Base-by-base conservation (phyloP, 139 green algal genomes). In the Haematococcus lacustris region DNA sequence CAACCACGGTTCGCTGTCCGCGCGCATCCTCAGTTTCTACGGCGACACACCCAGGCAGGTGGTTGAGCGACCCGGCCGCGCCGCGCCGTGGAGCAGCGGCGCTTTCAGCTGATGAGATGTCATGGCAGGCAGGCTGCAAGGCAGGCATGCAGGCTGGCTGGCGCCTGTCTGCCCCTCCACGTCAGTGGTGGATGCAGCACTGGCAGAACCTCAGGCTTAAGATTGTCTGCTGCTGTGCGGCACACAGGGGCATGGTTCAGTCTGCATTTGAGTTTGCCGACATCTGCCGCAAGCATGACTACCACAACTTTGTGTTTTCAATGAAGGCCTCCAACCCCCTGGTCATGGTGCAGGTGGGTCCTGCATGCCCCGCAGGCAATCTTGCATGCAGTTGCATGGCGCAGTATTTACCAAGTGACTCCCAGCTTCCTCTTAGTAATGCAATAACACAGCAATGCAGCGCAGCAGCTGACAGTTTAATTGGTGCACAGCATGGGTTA, bases 241-340 rank as follows among this genome's bases (percentile, higher is more conserved):
- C 47, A 13, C 23, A 53, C 78, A 88, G 86, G 64, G 91, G 92
- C 71, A 97, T 97, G 92, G 91, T 98, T 34, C 88, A 97, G 80
- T 91, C 76, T 0, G 95, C 94, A 0, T 97, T 98, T 74, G 94
- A 99, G 85, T 98, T 98, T 85, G 93, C 94, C 3, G 88, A 96
- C 59, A 92, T 99, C 72, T 97, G 92, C 85, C 87, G 94, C 76
- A 94, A 97, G 81, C 73, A 90, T 35, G 95, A 98, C 88, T 99
- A 96, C 89, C 95, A 99, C 87, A 99, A 99, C 87, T 98, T 99
- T 69, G 64, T 98, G 41, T 99, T 99, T 87, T 94, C 84, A 78
- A 99, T 99, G 95, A 99, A 99, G 89, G 94, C 94, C 25, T 93
- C 84, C 81, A 98, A 98, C 84, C 93, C 94, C 0, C 79, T 97